Conservation (phyloP, 345 rosid genomes). For the Brassica nigra region DNA sequence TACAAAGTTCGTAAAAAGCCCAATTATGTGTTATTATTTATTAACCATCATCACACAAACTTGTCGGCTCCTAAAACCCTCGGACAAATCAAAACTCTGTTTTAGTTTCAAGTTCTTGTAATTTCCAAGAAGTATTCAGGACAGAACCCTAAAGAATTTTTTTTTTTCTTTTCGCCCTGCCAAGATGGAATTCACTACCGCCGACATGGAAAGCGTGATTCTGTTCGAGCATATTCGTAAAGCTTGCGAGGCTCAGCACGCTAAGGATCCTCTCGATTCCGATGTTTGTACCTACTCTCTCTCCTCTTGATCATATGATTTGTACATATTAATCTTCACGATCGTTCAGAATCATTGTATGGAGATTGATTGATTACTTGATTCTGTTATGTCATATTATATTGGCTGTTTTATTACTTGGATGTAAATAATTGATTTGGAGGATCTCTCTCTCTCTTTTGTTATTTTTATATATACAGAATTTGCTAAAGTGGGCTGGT, state of each 20-base stretch:
- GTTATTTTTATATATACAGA: slow-evolving; percentile 34
- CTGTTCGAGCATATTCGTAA: slow-evolving; percentile 58
- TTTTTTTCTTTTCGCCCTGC: background rate
- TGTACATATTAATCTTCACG: background rate
- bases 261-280: slow-evolving; percentile 61
- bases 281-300: slow-evolving; percentile 43
- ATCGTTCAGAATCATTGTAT: background rate
- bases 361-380: background rate
- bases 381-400: background rate
- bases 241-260: slow-evolving; percentile 57
- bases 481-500: slow-evolving; percentile 57
- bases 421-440: background rate
- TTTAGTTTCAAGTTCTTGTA: background rate
- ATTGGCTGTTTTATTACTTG: background rate
- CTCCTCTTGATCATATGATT: background rate
- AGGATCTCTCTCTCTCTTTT: background rate
- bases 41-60: background rate
- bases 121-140: background rate
- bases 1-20: background rate
- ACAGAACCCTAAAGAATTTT: slow-evolving; percentile 10
- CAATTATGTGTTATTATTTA: background rate
- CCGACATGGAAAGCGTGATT: slow-evolving; percentile 59
- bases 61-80: slow-evolving; percentile 28
- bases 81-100: background rate
- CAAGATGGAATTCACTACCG: slow-evolving; percentile 62